Conservation (phyloP, 805 yeast species). For the Yarrowia osloensis region DNA sequence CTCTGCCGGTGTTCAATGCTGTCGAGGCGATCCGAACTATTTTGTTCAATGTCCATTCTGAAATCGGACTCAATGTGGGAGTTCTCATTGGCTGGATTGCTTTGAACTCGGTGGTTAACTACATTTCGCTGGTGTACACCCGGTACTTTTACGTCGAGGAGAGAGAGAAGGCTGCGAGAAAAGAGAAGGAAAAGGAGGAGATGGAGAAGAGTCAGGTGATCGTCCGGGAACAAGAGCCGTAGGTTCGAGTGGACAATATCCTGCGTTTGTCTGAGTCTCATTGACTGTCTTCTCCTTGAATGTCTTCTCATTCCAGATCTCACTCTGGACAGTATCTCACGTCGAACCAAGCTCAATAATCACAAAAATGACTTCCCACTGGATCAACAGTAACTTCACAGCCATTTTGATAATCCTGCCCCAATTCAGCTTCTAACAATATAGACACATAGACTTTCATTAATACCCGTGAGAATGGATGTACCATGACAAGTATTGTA, state of each 20-base stretch:
- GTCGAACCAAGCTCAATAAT: too few relatives aligned
- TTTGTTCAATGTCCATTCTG: slow-evolving; percentile 57
- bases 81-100: slow-evolving; percentile 63
- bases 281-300: too few relatives aligned
- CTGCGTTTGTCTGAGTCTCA: too few relatives aligned
- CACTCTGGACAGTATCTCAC: too few relatives aligned
- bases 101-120: slow-evolving; percentile 42
- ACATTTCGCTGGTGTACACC: not conserved
- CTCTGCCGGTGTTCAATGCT: slow-evolving; percentile 68
- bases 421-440: not conserved
- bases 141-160: slow-evolving; percentile 6
- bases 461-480: not conserved
- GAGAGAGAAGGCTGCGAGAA: not conserved
- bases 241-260: too few relatives aligned
- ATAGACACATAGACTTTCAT: not conserved
- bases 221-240: not conserved
- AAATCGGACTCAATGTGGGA: slow-evolving; percentile 62
- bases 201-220: slow-evolving; percentile 8
- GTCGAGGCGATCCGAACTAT: slow-evolving; percentile 62
- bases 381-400: too few relatives aligned
- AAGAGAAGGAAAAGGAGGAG: slow-evolving; percentile 5
- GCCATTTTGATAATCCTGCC: not conserved
- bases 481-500: too few relatives aligned
- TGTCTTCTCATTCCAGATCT: too few relatives aligned
- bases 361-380: too few relatives aligned